Conservation (phyloP, 176 grass and related monocot species). For the Oryza meyeriana region DNA sequence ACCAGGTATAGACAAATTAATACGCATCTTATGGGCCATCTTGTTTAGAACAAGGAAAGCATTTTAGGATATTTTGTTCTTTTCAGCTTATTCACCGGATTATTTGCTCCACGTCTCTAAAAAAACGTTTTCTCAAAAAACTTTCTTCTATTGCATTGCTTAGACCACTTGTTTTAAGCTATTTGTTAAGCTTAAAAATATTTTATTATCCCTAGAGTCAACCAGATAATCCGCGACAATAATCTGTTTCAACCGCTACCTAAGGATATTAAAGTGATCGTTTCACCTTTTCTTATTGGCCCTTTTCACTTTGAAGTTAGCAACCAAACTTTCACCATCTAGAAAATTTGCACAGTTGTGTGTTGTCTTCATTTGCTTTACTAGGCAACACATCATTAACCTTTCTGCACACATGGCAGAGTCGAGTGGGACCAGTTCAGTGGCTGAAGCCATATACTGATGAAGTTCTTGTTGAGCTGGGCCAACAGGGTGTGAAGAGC, state of each 20-base stretch:
- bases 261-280: neutral
- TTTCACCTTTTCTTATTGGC: neutral
- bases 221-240: no score
- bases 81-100: no score
- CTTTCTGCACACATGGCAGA: constrained; percentile 49
- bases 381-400: neutral
- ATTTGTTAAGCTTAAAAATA: no score
- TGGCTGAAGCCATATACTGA: constrained; percentile 99
- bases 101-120: no score
- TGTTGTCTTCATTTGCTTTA: neutral
- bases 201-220: no score
- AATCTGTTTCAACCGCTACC: no score
- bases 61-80: neutral
- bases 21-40: neutral
- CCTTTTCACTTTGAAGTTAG: neutral
- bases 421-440: constrained; percentile 89
- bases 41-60: neutral
- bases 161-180: no score
- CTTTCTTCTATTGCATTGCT: no score
- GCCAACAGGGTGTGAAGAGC: constrained; percentile 84
- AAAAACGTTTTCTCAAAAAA: no score
- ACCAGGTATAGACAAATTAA: constrained; percentile 60
- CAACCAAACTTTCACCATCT: neutral
- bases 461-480: constrained; percentile 84
- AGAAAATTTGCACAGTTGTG: neutral